These are phyloP conservation scores for Spathaspora passalidarum DNA, from an alignment of 805 yeast species.

Conservation along the genomic window DNA sequence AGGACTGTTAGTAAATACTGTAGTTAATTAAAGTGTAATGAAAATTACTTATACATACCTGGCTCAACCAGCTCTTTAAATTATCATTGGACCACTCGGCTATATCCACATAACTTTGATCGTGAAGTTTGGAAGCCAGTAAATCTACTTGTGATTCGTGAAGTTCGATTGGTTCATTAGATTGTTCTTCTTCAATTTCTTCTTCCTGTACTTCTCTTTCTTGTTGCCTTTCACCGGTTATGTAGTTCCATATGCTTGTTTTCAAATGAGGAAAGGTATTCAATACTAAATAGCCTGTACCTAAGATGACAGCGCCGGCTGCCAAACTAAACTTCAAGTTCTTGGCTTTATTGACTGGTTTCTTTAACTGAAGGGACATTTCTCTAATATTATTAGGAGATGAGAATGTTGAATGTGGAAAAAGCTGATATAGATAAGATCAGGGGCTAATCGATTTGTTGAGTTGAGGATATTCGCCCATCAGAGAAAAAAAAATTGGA, in stretches of 20 bases:
- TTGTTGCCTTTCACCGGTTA: conserved; percentile 16
- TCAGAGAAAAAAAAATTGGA: background rate
- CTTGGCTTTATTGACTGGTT: background rate
- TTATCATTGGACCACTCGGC: conserved; percentile 34
- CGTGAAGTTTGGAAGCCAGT: background rate
- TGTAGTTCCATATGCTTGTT: conserved; percentile 19
- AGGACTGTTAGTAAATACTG: conserved; percentile 13
- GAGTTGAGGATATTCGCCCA: background rate
- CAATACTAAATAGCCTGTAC: conserved; percentile 40
- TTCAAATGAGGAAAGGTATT: conserved; percentile 51
- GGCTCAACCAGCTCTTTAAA: conserved; percentile 32
- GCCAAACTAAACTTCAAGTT: conserved; percentile 5
- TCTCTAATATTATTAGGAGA: no score
- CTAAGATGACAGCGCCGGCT: conserved; percentile 41
- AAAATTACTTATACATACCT: conserved; percentile 31
- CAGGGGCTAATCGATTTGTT: background rate
- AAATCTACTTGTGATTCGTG: conserved; percentile 8
- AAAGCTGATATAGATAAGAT: background rate
- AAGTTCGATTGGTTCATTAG: conserved; percentile 22
- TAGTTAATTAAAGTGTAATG: background rate
- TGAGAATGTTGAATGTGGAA: background rate
- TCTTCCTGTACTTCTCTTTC: conserved; percentile 13
- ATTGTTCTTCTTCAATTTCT: conserved; percentile 6
- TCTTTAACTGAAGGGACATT: conserved; percentile 1
- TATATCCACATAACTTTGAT: conserved; percentile 25